phyloP scores from a whole-genome alignment of 148 eudicot genomes.

The Fallopia convolvulus region DNA sequence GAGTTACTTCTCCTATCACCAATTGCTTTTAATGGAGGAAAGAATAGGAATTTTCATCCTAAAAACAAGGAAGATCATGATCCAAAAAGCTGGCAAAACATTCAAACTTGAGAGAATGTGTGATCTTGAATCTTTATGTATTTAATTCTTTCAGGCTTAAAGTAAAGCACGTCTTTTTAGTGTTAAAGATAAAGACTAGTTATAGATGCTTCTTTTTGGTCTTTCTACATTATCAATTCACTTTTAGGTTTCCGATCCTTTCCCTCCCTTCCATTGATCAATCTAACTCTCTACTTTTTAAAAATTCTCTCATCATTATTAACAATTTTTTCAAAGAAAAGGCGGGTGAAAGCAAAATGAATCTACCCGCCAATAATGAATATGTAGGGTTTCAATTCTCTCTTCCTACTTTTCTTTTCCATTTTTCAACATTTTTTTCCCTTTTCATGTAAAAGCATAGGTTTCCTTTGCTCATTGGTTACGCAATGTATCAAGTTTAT shows the following conservation, averaged over 20 bases:
- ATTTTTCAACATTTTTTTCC: not conserved
- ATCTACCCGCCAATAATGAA: not conserved
- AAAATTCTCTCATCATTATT: not conserved
- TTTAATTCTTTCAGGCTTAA: not conserved
- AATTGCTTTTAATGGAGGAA: not conserved
- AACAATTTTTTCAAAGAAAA: not conserved
- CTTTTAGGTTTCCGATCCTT: not conserved
- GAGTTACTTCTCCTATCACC: too few species aligned
- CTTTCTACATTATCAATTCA: not conserved
- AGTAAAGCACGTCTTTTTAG: not conserved
- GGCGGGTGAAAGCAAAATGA: not conserved
- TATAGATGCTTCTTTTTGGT: slow-evolving; percentile 11
- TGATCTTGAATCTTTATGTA: not conserved
- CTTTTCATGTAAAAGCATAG: not conserved
- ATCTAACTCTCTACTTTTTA: not conserved
- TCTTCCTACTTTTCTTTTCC: not conserved
- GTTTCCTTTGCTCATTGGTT: not conserved
- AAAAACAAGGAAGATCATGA: slow-evolving; percentile 3
- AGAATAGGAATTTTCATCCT: not conserved
- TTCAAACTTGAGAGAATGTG: not conserved
- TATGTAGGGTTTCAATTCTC: not conserved
- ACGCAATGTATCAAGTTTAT: not conserved
- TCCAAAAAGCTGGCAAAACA: slow-evolving; percentile 2
- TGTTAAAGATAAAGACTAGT: not conserved
- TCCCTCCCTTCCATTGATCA: not conserved